Percentiles rank a stretch among this genome's conserved stretches.
phyloP scores from a whole-genome alignment of 345 rosid genomes.

The Iberis pinnata region DNA sequence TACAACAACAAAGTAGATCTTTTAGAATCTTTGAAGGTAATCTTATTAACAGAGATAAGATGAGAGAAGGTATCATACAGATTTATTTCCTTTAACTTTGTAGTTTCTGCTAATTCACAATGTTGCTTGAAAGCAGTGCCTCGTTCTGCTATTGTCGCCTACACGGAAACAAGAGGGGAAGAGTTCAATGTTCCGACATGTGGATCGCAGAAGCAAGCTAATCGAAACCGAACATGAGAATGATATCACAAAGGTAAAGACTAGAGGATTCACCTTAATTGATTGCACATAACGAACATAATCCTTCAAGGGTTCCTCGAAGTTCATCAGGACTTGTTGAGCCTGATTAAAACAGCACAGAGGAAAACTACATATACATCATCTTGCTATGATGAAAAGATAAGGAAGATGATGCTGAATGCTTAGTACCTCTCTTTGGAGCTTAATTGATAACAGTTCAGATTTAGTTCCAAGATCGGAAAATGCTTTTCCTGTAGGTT shows the following conservation, averaged over 20 bases:
- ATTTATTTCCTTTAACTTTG: slow-evolving; percentile 92
- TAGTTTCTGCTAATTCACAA: slow-evolving; percentile 90
- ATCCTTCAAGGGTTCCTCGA: slow-evolving; percentile 97
- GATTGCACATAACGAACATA: slow-evolving; percentile 91
- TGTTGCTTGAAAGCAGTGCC: slow-evolving; percentile 88
- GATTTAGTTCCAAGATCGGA: slow-evolving; percentile 86
- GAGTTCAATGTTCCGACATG: slow-evolving; percentile 15
- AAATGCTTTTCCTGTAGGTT: slow-evolving; percentile 75
- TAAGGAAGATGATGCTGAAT: too few relatives aligned
- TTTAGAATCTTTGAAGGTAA: too few relatives aligned
- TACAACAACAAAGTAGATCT: too few relatives aligned
- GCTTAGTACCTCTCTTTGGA: slow-evolving; percentile 83
- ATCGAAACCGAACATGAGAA: slow-evolving; percentile 2
- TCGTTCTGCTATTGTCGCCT: slow-evolving; percentile 91
- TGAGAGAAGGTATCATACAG: slow-evolving; percentile 54
- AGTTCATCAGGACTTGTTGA: slow-evolving; percentile 82
- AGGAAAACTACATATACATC: neutral
- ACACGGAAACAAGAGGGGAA: neutral
- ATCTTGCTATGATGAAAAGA: too few relatives aligned
- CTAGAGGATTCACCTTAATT: slow-evolving; percentile 49
- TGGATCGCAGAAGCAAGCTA: neutral
- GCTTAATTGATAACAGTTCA: slow-evolving; percentile 60
- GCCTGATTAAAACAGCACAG: slow-evolving; percentile 50
- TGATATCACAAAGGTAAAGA: neutral
- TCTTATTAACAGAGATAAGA: too few relatives aligned